Base-by-base conservation (phyloP, 257 asterid species). In the Linaria vulgaris region DNA sequence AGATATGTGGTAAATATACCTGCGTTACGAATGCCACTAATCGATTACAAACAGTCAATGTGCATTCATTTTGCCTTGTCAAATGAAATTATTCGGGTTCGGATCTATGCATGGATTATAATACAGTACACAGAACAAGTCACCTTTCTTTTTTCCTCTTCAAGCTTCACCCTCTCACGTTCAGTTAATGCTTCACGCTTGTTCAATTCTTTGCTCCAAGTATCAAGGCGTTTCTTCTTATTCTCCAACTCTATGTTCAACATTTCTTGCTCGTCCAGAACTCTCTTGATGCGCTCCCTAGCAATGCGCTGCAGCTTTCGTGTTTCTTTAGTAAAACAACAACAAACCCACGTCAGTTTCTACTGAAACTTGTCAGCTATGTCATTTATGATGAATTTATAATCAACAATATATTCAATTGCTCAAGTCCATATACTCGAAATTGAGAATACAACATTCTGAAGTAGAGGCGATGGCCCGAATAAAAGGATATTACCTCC, bases 81-180 rank as follows among this genome's bases (percentile, higher is more conserved):
- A 64, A 54, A 58, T 67, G 24, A 31, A 23, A 50, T 52, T 67
- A 58, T 17, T 52, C 21, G 3, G 25, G 23, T 15, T 25, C 45
- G 56, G 25, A 43, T 44, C 39, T 52, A 25, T n/a, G 56, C 48
- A 48, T 39, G 12, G 10, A 38, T 4, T 11, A 12, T 13, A 50
- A n/a, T 17, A 14, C 34, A 22, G 39, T n/a, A 24, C 13, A 14
- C 17, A 50, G 8, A n/a, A 63, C 43, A 39, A 44, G 50, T 69
- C 48, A 88, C 97, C 97, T 82, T 84, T 60, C 34, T 59, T 66
- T 85, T 92, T 71, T 88, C 95, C 69, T 85, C 95, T 17, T 87
- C 97, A 70, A 89, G 98, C 74, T 86, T 91, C 24, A 72, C 88
- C 60, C 86, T 85, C 74, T 89, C 96, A 20, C 89, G 82, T 65